Conservation (phyloP, 345 rosid genomes). For the Mangifera indica region DNA sequence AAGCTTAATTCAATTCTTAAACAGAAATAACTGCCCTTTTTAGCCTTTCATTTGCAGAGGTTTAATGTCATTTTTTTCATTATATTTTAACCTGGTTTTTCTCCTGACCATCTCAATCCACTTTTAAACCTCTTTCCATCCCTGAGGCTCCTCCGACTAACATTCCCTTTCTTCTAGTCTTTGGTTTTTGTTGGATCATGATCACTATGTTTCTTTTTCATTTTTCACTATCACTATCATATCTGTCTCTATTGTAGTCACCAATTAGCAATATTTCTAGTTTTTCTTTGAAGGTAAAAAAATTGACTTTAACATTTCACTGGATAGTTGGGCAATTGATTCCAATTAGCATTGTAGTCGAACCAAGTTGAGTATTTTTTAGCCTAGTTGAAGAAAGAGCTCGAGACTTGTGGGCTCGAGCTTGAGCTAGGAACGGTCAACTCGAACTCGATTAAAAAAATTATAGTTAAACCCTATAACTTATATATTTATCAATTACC, state of each 20-base stretch:
- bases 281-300: not conserved
- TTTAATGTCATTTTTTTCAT: not conserved
- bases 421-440: no score
- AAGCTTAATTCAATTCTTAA: not conserved
- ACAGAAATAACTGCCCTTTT: not conserved
- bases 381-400: no score
- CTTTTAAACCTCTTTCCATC: not conserved
- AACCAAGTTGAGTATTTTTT: no score
- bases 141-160: not conserved
- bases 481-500: no score
- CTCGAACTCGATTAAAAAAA: no score
- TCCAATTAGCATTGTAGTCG: no score
- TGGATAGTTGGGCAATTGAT: no score
- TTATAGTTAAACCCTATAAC: no score
- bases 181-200: not conserved
- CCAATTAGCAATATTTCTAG: not conserved
- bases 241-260: not conserved
- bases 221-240: not conserved
- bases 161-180: not conserved
- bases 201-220: no score
- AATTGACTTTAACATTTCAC: no score
- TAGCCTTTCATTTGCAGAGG: not conserved
- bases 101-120: not conserved
- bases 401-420: no score
- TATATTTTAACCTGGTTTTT: not conserved